Conservation (phyloP, 176 grass and related monocot species). For the Areca catechu region DNA sequence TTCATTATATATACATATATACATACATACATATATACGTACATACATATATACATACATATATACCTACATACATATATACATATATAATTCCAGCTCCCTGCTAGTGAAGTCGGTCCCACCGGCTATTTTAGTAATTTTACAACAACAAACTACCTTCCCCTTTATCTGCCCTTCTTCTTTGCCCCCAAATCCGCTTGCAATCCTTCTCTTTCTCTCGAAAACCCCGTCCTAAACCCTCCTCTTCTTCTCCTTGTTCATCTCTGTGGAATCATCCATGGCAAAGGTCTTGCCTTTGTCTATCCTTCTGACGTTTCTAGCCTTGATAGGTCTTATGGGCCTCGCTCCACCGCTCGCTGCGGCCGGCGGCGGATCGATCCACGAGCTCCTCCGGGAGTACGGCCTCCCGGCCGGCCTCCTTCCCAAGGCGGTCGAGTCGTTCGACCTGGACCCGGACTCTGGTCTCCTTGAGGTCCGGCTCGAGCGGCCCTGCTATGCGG, state of each 20-base stretch:
- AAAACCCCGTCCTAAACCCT: conserved; percentile 4
- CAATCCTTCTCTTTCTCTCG: not conserved
- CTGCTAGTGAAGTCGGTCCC: no score
- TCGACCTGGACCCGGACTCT: conserved; percentile 33
- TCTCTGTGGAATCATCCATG: conserved; percentile 20
- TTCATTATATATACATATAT: no score
- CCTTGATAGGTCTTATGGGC: not conserved
- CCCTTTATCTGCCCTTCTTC: not conserved
- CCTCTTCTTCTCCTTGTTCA: not conserved
- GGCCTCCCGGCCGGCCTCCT: conserved; percentile 71
- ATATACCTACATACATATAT: no score
- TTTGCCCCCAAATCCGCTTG: conserved; percentile 24
- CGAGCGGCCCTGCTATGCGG: conserved; percentile 59
- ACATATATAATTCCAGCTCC: no score
- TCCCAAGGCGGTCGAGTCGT: conserved; percentile 51
- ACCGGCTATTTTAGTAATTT: no score
- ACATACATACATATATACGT: no score
- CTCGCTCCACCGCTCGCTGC: conserved; percentile 6
- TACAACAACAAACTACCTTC: no score
- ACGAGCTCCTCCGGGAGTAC: conserved; percentile 56
- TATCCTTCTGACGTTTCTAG: not conserved
- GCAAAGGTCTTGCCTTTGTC: conserved; percentile 23
- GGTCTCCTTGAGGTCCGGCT: conserved; percentile 61
- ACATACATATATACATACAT: no score
- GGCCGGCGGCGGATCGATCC: conserved; percentile 30